Base-by-base conservation (phyloP, 1,139 yeast genomes). In the Nematodospora anomalae region DNA sequence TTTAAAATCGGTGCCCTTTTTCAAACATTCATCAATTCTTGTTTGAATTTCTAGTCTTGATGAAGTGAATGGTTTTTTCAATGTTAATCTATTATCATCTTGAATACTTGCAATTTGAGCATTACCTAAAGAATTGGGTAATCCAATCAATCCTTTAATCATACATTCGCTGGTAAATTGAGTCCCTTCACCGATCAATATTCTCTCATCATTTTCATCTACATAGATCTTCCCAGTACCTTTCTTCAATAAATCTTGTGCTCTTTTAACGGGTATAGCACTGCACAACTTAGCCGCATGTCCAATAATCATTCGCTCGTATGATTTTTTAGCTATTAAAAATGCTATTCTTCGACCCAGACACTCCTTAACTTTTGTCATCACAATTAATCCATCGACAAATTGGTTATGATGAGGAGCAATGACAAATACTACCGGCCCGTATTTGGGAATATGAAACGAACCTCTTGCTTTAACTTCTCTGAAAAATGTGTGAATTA, bases 261-360 rank as follows among this genome's bases (percentile, higher is more conserved):
- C 82, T 50, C 90, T 62, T 39, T 82, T 83, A 12, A 83, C 90
- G 0, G 89, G 88, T 28, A 83, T 82, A 2, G 86, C 78, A 32
- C 80, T 74, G 2, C 82, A 72, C 47, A 79, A 59, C 38, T 67
- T 62, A 7, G 88, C 79, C 40, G 79, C 63, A 2, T 71, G 54
- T 2, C 88, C 87, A 39, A 83, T 71, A 33, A 79, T 60, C 32
- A 54, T 57, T 16, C 70, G 61, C 40, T 75, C 64, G 49, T 76
- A 76, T 3, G 87, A 79, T 13, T 73, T 70, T 16, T 81, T 85
- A 3, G 92, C 92, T 37, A 82, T 80, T 40, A 80, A 66, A 42
- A 78, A 72, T 13, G 80, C 60, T 3, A 75, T 53, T 47, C 72
- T 58, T 51, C 87, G 57, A 41, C 71, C 62, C 20, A 58, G 46